Conservation (phyloP, 306 rosid species). For the Malus sylvestris region DNA sequence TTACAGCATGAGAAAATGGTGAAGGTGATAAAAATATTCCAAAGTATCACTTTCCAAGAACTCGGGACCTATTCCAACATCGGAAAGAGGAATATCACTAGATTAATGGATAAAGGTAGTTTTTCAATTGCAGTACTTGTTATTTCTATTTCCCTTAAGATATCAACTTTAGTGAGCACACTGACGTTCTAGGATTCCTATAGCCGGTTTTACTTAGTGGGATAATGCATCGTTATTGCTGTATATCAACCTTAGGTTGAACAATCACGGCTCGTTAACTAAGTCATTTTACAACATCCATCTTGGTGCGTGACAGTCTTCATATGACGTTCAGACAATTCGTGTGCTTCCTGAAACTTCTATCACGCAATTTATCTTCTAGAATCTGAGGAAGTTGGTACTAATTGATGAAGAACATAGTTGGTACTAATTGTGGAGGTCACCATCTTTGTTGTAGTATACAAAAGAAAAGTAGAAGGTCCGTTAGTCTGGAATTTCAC, state of each 20-base stretch:
- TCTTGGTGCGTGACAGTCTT: neutral
- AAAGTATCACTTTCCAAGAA: neutral
- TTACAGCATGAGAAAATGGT: neutral
- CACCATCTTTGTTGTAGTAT: neutral
- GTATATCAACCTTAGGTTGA: too few species aligned
- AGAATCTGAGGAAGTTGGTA: neutral
- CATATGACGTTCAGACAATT: neutral
- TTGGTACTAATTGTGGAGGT: conserved; percentile 7
- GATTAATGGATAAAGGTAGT: neutral
- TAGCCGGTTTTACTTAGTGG: too few species aligned
- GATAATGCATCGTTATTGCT: too few species aligned
- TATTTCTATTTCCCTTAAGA: neutral
- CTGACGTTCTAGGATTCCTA: too few species aligned
- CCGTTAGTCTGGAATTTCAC: conserved; percentile 19
- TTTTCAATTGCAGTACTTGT: neutral
- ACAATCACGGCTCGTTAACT: neutral
- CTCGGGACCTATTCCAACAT: too few species aligned
- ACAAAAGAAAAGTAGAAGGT: neutral
- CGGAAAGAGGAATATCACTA: too few species aligned
- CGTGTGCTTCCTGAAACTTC: neutral
- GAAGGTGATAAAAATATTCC: neutral
- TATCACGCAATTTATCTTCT: neutral
- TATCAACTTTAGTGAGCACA: neutral
- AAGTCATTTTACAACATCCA: neutral
- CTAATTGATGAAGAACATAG: neutral